phyloP scores from a whole-genome alignment of 768 basidiomycete species.

The Termitomyces sp. region DNA sequence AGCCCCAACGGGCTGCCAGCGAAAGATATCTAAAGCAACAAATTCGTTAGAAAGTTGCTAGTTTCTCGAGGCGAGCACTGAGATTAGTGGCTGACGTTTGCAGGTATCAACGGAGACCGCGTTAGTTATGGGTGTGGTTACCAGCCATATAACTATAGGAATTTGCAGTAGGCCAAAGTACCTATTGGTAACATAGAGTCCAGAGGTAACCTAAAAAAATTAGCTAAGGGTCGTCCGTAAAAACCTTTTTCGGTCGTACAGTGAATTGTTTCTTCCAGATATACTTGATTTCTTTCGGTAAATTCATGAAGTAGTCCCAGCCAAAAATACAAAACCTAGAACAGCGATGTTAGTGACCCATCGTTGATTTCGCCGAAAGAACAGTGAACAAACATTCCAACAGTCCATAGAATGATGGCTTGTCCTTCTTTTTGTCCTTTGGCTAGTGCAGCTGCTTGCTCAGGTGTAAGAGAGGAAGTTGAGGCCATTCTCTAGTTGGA shows the following conservation, averaged over 20 bases:
- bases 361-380: background rate
- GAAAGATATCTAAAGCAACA: constrained; percentile 18
- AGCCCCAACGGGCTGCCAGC: constrained; percentile 24
- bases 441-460: constrained; percentile 7
- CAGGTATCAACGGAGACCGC: constrained; percentile 18
- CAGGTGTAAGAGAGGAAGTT: constrained; percentile 9
- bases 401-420: constrained; percentile 23
- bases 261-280: constrained; percentile 26
- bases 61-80: background rate
- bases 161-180: constrained; percentile 26
- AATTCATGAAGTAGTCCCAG: constrained; percentile 26
- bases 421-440: constrained; percentile 21
- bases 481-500: background rate
- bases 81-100: constrained; percentile 8
- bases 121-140: constrained; percentile 19
- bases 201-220: constrained; percentile 16
- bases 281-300: constrained; percentile 23
- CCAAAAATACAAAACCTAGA: constrained; percentile 28
- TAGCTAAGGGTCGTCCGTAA: background rate
- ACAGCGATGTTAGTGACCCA: constrained; percentile 1
- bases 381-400: constrained; percentile 22
- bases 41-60: background rate
- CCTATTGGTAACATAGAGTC: constrained; percentile 22
- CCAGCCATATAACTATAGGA: constrained; percentile 9
- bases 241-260: constrained; percentile 11